These are phyloP conservation scores for Podaxis sp. DNA, from an alignment of 768 basidiomycete genomes.

Conservation along the genomic window DNA sequence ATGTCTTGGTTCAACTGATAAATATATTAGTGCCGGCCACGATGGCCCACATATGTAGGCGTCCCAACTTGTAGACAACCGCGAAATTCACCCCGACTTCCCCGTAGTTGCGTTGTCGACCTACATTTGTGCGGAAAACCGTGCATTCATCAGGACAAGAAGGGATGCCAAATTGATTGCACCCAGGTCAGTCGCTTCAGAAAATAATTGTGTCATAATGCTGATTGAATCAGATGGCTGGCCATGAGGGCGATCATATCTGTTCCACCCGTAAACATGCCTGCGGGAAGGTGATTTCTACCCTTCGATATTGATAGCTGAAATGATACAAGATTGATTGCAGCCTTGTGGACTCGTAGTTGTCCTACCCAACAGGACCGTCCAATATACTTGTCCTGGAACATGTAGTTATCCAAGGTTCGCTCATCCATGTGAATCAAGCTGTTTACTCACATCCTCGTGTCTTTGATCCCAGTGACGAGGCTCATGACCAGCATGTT, in stretches of 20 bases:
- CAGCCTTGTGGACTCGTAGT: slow-evolving; percentile 42
- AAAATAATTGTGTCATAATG: not conserved
- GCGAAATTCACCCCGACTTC: not conserved
- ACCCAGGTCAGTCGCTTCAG: slow-evolving; percentile 38
- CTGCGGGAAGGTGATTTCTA: slow-evolving; percentile 47
- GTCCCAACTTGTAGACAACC: not conserved
- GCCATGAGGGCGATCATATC: slow-evolving; percentile 48
- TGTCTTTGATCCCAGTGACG: slow-evolving; percentile 32
- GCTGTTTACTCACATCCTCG: not conserved
- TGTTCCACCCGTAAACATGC: slow-evolving; percentile 53
- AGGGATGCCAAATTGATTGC: slow-evolving; percentile 52
- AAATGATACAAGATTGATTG: not conserved
- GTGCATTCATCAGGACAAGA: slow-evolving; percentile 43
- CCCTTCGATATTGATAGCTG: too few species aligned
- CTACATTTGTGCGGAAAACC: slow-evolving; percentile 52
- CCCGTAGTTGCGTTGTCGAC: slow-evolving; percentile 47
- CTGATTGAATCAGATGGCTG: slow-evolving; percentile 34
- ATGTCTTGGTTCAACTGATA: not conserved
- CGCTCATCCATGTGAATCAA: not conserved
- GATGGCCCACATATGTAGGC: slow-evolving; percentile 52
- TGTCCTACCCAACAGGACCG: slow-evolving; percentile 22
- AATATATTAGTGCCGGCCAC: slow-evolving; percentile 52
- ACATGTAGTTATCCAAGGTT: slow-evolving; percentile 44
- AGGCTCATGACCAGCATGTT: slow-evolving; percentile 41
- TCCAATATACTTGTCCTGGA: slow-evolving; percentile 37